These are phyloP conservation scores for Cyclocybe cylindracea DNA, from an alignment of 768 basidiomycete species.

Conservation along the genomic window DNA sequence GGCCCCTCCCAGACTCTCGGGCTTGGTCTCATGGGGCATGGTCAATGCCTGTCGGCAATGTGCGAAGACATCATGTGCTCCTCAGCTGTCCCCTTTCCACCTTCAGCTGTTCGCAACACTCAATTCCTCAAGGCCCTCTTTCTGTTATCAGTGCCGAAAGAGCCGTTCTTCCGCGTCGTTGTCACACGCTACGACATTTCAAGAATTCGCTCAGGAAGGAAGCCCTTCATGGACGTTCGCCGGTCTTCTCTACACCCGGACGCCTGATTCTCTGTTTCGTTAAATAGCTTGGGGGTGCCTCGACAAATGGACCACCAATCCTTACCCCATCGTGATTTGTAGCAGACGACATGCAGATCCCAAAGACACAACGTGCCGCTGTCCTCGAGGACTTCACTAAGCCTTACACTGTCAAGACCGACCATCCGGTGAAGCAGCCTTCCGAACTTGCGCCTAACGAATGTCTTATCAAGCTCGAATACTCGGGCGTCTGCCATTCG, in stretches of 20 bases:
- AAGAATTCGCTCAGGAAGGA: too few species aligned
- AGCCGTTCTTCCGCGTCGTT: too few species aligned
- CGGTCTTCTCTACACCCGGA: not conserved
- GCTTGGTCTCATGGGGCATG: too few species aligned
- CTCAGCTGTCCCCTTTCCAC: too few species aligned
- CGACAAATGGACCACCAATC: not conserved
- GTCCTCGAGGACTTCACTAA: slow-evolving; percentile 29
- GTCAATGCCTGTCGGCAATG: too few species aligned
- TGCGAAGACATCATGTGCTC: too few species aligned
- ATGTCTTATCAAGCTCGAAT: slow-evolving; percentile 71
- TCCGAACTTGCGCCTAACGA: slow-evolving; percentile 59
- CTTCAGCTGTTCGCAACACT: too few species aligned
- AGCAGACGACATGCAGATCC: slow-evolving; percentile 19
- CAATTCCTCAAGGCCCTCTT: too few species aligned
- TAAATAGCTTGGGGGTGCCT: not conserved
- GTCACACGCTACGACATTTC: too few species aligned
- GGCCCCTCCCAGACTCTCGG: too few species aligned
- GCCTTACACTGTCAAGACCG: slow-evolving; percentile 32
- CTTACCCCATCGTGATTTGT: not conserved
- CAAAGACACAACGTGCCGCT: slow-evolving; percentile 38
- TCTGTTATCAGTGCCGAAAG: too few species aligned
- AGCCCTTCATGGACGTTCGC: too few species aligned
- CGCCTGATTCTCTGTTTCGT: not conserved
- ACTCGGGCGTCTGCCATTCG: slow-evolving; percentile 68
- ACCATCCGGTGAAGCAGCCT: slow-evolving; percentile 59